Evolutionary conservation across 345 rosid genomes (phyloP).

Genomic region (Carallia pectinifolia): DNA sequence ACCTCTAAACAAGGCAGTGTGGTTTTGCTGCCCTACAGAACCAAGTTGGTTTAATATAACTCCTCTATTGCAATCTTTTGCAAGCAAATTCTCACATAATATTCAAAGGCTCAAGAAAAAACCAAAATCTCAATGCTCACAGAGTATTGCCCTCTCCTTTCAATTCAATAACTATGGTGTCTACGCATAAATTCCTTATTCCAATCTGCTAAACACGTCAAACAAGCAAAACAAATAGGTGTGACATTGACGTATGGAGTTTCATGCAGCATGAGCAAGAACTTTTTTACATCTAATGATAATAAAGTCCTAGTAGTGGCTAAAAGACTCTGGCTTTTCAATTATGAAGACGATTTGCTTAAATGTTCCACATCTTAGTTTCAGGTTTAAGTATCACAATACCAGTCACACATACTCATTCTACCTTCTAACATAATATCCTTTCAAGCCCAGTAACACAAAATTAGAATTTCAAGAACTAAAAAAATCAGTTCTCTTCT

Average conservation of each 20-base stretch:
- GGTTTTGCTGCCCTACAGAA: not conserved
- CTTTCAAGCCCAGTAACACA: too few relatives aligned
- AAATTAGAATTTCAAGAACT: too few relatives aligned
- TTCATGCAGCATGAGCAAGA: not conserved
- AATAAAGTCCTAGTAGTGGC: not conserved
- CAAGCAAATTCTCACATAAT: not conserved
- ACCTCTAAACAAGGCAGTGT: too few relatives aligned
- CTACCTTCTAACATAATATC: not conserved
- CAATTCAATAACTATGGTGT: too few relatives aligned
- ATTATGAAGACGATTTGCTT: not conserved
- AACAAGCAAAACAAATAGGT: not conserved
- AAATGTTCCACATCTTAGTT: not conserved
- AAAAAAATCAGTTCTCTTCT: too few relatives aligned
- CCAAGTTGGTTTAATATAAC: not conserved
- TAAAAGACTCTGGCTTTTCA: not conserved
- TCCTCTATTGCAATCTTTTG: not conserved
- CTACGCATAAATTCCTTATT: not conserved
- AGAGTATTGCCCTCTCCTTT: not conserved
- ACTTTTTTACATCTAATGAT: not conserved
- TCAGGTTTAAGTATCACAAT: not conserved
- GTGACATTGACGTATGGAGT: not conserved
- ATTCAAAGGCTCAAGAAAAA: not conserved
- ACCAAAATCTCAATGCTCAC: too few relatives aligned
- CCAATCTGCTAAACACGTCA: not conserved
- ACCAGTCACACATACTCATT: not conserved